Evolutionary conservation across 2,329 filamentous ascomycete genomes (phyloP).

Genomic region (Penicillium brevicompactum): DNA sequence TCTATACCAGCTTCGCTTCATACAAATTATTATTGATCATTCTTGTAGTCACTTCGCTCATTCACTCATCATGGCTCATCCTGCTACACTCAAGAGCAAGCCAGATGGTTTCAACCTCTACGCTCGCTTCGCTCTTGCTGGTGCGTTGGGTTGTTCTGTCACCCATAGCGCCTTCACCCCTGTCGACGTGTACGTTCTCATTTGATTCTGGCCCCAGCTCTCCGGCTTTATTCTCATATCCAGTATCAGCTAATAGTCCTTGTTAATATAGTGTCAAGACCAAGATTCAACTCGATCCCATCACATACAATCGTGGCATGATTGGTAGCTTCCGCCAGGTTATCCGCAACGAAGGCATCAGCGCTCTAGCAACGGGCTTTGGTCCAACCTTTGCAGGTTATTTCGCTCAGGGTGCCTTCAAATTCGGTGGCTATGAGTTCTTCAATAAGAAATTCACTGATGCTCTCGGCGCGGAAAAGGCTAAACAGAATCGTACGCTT

Average conservation of each 20-base stretch:
- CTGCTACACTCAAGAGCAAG: not conserved
- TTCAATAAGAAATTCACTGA: slow-evolving; percentile 93
- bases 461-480: slow-evolving; percentile 73
- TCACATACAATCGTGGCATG: slow-evolving; percentile 84
- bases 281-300: slow-evolving; percentile 88
- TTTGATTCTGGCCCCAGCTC: not conserved
- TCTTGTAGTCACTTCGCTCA: too few relatives aligned
- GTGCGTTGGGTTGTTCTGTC: slow-evolving; percentile 92
- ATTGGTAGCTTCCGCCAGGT: slow-evolving; percentile 83
- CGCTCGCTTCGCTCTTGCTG: slow-evolving; percentile 90
- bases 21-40: too few relatives aligned
- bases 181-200: slow-evolving; percentile 88
- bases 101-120: slow-evolving; percentile 68
- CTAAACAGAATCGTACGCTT: slow-evolving; percentile 74
- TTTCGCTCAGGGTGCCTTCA: slow-evolving; percentile 80
- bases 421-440: slow-evolving; percentile 93
- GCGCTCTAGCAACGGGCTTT: slow-evolving; percentile 88
- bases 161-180: slow-evolving; percentile 93
- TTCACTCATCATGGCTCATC: not conserved
- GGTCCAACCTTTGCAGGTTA: slow-evolving; percentile 84
- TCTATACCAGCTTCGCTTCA: too few relatives aligned
- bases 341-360: slow-evolving; percentile 71
- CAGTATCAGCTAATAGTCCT: not conserved
- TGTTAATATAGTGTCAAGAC: slow-evolving; percentile 75
- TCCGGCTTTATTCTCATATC: slow-evolving; percentile 12